Evolutionary conservation across 495 filamentous ascomycete species (phyloP), one percentile per base, ranked within the genome.

Genomic region (Hyaloscypha bicolor): DNA sequence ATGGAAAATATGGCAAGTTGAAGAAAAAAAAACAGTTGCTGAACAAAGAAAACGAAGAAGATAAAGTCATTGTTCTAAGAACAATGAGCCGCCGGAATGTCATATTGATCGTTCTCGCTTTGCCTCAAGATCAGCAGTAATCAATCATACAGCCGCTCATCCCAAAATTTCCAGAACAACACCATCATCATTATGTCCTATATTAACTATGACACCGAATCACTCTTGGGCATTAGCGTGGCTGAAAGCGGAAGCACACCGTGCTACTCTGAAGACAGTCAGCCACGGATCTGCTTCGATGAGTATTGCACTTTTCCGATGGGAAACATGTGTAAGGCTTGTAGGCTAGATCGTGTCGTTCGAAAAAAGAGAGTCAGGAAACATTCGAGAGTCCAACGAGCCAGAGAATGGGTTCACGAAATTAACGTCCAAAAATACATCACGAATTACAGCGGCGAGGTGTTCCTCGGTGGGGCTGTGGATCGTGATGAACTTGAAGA

Each of bases 371-470:
- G 42, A 12, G 42, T 48, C 0, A 48, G 42, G 8, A 48, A 19
- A 19, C 4, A 4, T 3, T 2, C 9, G 4, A 48, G 16, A 48
- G 42, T 4, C 8, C 42, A 48, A 48, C 16, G 0, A 48, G 42
- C 16, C 42, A 19, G 16, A 56, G 53, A 56, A n/a, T 60, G 56
- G 56, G 56, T 60, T 6, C 30, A 60, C 35, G 56, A 60, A 8
- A 11, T 60, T 19, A 37, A 37, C 14, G 56, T 60, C 5, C 56
- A 60, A 22, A 60, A 60, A 22, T 60, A 33, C 30, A 60, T 33
- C n/a, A 37, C 29, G 3, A 31, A 60, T 32, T 60, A 60, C 25
- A 37, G 14, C n/a, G 56, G 56, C 9, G 30, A 33, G 19, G n/a
- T 8, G 9, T 60, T 60, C 32, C 0, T 37, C 9, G 32, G 32